Evolutionary conservation across 2,329 filamentous ascomycete species (phyloP).

Genomic region (Paecilomyces variotii): DNA sequence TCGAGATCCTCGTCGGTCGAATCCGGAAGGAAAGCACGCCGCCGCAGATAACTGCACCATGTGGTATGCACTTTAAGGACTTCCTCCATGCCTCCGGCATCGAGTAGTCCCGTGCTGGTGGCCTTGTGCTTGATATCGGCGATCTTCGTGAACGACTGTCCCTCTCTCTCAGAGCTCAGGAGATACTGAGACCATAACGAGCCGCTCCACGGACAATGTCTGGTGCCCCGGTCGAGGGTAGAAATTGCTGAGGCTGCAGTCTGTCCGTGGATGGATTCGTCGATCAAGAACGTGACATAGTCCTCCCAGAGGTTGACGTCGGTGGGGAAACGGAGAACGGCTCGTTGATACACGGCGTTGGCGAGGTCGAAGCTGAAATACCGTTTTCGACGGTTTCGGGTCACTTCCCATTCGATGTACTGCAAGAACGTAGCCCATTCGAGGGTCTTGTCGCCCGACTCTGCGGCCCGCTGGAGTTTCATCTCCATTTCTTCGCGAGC

Average conservation of each 20-base stretch:
- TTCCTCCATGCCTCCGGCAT: slow-evolving; percentile 77
- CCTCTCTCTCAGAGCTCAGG: slow-evolving; percentile 71
- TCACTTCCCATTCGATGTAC: slow-evolving; percentile 82
- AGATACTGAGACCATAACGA: slow-evolving; percentile 86
- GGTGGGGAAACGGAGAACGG: slow-evolving; percentile 63
- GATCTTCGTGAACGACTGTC: slow-evolving; percentile 68
- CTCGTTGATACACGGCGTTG: slow-evolving; percentile 66
- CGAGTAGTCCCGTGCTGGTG: slow-evolving; percentile 75
- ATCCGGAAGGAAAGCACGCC: slow-evolving; percentile 67
- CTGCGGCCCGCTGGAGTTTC: slow-evolving; percentile 43
- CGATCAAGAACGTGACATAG: slow-evolving; percentile 64
- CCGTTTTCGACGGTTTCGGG: slow-evolving; percentile 50
- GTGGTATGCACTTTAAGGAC: slow-evolving; percentile 85
- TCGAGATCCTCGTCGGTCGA: slow-evolving; percentile 76
- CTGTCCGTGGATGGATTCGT: slow-evolving; percentile 42
- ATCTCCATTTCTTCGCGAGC: slow-evolving; percentile 49
- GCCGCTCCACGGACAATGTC: slow-evolving; percentile 90
- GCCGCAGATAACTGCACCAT: slow-evolving; percentile 90
- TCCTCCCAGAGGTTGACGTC: slow-evolving; percentile 76
- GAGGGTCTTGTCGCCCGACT: slow-evolving; percentile 43
- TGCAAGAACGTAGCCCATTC: slow-evolving; percentile 50
- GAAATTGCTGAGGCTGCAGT: slow-evolving; percentile 50
- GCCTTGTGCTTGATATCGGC: slow-evolving; percentile 88
- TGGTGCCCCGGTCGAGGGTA: slow-evolving; percentile 70
- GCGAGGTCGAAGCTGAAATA: slow-evolving; percentile 47